Conservation (phyloP, 768 basidiomycete genomes). For the Termitomyces sp. region DNA sequence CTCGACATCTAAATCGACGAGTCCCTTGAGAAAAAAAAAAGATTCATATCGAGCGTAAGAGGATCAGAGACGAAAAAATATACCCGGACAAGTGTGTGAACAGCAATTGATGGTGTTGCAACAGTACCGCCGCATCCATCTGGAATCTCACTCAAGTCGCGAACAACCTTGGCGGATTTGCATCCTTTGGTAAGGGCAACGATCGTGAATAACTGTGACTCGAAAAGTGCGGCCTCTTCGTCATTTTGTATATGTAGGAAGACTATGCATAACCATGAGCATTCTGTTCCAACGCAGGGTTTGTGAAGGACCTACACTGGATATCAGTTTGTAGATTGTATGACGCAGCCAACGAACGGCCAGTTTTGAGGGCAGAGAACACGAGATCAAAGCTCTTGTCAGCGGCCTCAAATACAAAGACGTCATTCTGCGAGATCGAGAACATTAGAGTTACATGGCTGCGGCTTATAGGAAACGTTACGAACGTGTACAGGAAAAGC, state of each 20-base stretch:
- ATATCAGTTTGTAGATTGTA: slow-evolving; percentile 87
- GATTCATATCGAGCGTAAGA: background rate
- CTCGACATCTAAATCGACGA: slow-evolving; percentile 85
- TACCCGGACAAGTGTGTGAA: slow-evolving; percentile 85
- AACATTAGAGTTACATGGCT: background rate
- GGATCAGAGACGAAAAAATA: slow-evolving; percentile 11
- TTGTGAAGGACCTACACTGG: slow-evolving; percentile 47
- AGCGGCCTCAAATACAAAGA: slow-evolving; percentile 62
- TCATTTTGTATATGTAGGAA: slow-evolving; percentile 69
- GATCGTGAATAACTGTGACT: slow-evolving; percentile 71
- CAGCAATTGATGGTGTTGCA: slow-evolving; percentile 66
- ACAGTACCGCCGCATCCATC: slow-evolving; percentile 83
- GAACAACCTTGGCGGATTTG: slow-evolving; percentile 67
- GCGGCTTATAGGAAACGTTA: slow-evolving; percentile 5
- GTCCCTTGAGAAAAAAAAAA: slow-evolving; percentile 49
- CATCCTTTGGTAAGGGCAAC: slow-evolving; percentile 84
- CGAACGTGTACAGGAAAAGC: slow-evolving; percentile 76
- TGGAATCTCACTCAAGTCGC: slow-evolving; percentile 63
- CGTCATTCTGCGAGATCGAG: slow-evolving; percentile 41
- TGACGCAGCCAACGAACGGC: slow-evolving; percentile 81
- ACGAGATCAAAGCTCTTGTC: slow-evolving; percentile 85
- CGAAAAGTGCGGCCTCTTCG: slow-evolving; percentile 59
- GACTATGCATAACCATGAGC: slow-evolving; percentile 38
- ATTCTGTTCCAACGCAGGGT: background rate
- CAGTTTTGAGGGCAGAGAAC: slow-evolving; percentile 70